Percentiles rank a stretch among this genome's conserved stretches.
These are phyloP conservation scores for Botrytis cinerea DNA, from an alignment of 2,329 filamentous ascomycete genomes.

Conservation along the genomic window DNA sequence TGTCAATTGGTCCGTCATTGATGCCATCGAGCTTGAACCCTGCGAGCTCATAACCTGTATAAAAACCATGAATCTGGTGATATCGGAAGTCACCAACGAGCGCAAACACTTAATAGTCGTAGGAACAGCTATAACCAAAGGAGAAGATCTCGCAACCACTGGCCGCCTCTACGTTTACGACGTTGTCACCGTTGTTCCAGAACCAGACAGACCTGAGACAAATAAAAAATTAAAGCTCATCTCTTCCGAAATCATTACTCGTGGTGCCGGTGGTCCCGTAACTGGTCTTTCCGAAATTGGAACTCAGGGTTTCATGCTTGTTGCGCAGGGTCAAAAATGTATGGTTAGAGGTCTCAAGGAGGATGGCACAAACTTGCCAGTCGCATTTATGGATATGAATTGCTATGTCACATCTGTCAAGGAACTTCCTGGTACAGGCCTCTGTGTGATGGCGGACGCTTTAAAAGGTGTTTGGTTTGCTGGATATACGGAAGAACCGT, in stretches of 20 bases:
- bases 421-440: constrained; percentile 77
- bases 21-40: constrained; percentile 70
- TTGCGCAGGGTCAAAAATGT: constrained; percentile 93
- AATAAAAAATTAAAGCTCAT: constrained; percentile 83
- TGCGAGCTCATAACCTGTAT: constrained; percentile 80
- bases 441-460: constrained; percentile 86
- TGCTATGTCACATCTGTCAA: constrained; percentile 88
- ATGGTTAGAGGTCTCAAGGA: constrained; percentile 97
- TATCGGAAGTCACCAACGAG: constrained; percentile 89
- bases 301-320: constrained; percentile 83
- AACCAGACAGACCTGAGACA: constrained; percentile 82
- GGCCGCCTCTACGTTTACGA: constrained; percentile 90
- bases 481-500: constrained; percentile 95
- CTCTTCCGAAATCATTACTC: constrained; percentile 85
- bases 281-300: constrained; percentile 84
- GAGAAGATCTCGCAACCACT: constrained; percentile 85
- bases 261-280: constrained; percentile 87
- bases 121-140: constrained; percentile 81
- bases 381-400: constrained; percentile 97
- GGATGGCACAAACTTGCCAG: constrained; percentile 86
- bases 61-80: constrained; percentile 80
- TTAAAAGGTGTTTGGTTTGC: constrained; percentile 96
- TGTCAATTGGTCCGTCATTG: constrained; percentile 74
- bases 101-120: constrained; percentile 79
- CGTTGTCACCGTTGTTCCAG: constrained; percentile 86